These are phyloP conservation scores for Zymoseptoria crescenta DNA, from an alignment of 2,329 filamentous ascomycete genomes.

Conservation along the genomic window DNA sequence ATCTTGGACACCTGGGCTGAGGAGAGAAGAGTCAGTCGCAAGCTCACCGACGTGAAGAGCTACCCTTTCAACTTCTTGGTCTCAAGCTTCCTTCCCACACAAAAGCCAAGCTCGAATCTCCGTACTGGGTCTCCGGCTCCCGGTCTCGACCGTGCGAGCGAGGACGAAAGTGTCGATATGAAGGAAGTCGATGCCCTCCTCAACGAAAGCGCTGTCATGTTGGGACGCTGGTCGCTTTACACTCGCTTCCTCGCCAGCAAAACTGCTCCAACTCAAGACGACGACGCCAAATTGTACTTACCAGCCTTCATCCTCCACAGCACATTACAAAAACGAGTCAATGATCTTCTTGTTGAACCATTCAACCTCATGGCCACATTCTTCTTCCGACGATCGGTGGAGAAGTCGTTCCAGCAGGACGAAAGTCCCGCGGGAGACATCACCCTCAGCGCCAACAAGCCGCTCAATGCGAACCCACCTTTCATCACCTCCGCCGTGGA, in stretches of 20 bases:
- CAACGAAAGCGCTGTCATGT: slow-evolving; percentile 83
- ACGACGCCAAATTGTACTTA: slow-evolving; percentile 45
- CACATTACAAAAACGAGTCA: slow-evolving; percentile 70
- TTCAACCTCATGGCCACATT: slow-evolving; percentile 93
- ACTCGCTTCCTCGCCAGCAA: slow-evolving; percentile 81
- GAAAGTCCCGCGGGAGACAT: slow-evolving; percentile 69
- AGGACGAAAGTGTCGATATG: slow-evolving; percentile 93
- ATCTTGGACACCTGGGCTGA: slow-evolving; percentile 94
- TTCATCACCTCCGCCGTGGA: slow-evolving; percentile 94
- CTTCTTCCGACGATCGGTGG: slow-evolving; percentile 91
- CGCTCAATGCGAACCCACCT: slow-evolving; percentile 69
- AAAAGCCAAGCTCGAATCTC: slow-evolving; percentile 42
- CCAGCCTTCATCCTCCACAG: slow-evolving; percentile 72
- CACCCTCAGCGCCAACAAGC: slow-evolving; percentile 63
- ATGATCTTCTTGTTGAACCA: slow-evolving; percentile 63
- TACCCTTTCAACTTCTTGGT: slow-evolving; percentile 97
- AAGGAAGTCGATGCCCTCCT: slow-evolving; percentile 86
- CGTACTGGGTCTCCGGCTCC: slow-evolving; percentile 62
- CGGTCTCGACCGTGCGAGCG: slow-evolving; percentile 54
- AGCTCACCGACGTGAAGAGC: slow-evolving; percentile 89
- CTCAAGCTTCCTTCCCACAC: slow-evolving; percentile 76
- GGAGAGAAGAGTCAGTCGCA: slow-evolving; percentile 74
- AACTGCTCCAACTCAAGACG: slow-evolving; percentile 43
- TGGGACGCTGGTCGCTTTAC: slow-evolving; percentile 88
- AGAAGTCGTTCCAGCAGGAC: slow-evolving; percentile 95